Evolutionary conservation across 2,329 filamentous ascomycete species (phyloP).

Genomic region (Penicillium sp.): DNA sequence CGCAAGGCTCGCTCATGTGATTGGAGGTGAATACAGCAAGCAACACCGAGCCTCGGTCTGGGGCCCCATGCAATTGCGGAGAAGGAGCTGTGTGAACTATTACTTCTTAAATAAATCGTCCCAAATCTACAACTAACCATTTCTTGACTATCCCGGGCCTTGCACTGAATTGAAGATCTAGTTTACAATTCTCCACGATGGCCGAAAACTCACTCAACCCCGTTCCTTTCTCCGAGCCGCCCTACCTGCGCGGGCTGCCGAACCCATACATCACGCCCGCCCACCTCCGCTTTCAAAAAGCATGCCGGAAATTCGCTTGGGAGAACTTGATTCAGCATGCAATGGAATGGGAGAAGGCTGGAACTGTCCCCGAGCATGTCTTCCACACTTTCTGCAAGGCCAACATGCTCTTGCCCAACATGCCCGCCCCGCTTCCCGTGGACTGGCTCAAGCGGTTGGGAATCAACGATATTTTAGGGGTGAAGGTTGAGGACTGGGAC

Average conservation of each 20-base stretch:
- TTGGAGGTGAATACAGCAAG: background rate
- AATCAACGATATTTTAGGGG: conserved; percentile 65
- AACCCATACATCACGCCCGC: conserved; percentile 69
- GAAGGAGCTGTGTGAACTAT: background rate
- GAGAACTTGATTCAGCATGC: conserved; percentile 62
- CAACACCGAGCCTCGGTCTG: conserved; percentile 13
- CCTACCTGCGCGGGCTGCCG: conserved; percentile 67
- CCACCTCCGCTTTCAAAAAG: conserved; percentile 66
- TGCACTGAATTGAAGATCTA: background rate
- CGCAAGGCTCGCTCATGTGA: conserved; percentile 6
- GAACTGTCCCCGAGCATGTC: conserved; percentile 62
- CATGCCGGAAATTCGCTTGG: conserved; percentile 64
- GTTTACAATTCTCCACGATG: conserved; percentile 17
- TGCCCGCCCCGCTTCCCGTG: conserved; percentile 67
- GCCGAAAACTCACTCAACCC: conserved; percentile 33
- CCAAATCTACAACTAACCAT: too few relatives aligned
- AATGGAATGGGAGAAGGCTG: conserved; percentile 68
- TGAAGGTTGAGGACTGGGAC: conserved; percentile 71
- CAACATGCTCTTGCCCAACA: conserved; percentile 68
- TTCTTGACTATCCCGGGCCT: background rate
- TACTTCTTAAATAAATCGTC: background rate
- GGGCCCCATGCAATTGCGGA: conserved; percentile 11
- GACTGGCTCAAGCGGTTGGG: conserved; percentile 65
- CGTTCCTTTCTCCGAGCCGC: conserved; percentile 70
- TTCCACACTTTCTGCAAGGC: conserved; percentile 63